These are phyloP conservation scores for Cystobasidium ongulense DNA, from an alignment of 768 basidiomycete genomes.

Conservation along the genomic window DNA sequence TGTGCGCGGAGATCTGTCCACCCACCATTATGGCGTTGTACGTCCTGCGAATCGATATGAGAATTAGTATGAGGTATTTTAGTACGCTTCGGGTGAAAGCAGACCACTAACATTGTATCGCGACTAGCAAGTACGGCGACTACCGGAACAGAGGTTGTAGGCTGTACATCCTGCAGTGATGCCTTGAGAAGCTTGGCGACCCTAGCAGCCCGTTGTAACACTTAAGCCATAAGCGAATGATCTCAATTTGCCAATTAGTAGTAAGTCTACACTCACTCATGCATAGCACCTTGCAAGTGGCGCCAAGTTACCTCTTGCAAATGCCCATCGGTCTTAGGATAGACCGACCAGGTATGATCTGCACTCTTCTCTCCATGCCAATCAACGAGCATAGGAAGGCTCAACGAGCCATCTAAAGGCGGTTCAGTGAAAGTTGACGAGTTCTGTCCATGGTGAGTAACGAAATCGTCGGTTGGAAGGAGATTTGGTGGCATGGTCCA, in stretches of 20 bases:
- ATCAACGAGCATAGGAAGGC: not conserved
- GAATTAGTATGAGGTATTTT: not conserved
- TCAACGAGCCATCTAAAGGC: not conserved
- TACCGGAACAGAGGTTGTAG: not conserved
- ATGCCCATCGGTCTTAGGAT: not conserved
- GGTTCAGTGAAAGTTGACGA: not conserved
- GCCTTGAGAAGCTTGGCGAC: not conserved
- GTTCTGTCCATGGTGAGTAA: not conserved
- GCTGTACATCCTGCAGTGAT: not conserved
- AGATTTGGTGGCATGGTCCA: too few species aligned
- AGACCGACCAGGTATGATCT: not conserved
- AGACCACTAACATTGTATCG: not conserved
- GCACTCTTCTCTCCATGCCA: conserved; percentile 2
- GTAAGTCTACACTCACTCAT: not conserved
- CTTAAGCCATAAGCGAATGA: not conserved
- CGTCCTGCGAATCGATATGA: not conserved
- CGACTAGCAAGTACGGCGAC: not conserved
- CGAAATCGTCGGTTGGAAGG: not conserved
- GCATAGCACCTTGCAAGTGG: not conserved
- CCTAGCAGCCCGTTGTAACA: not conserved
- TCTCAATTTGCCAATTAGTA: not conserved
- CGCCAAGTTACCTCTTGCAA: not conserved
- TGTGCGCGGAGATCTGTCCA: not conserved
- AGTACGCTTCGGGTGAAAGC: too few species aligned
- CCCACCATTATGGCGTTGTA: conserved; percentile 2